These are phyloP conservation scores for Penicillium sp. DNA, from an alignment of 2,329 filamentous ascomycete genomes.

Conservation along the genomic window DNA sequence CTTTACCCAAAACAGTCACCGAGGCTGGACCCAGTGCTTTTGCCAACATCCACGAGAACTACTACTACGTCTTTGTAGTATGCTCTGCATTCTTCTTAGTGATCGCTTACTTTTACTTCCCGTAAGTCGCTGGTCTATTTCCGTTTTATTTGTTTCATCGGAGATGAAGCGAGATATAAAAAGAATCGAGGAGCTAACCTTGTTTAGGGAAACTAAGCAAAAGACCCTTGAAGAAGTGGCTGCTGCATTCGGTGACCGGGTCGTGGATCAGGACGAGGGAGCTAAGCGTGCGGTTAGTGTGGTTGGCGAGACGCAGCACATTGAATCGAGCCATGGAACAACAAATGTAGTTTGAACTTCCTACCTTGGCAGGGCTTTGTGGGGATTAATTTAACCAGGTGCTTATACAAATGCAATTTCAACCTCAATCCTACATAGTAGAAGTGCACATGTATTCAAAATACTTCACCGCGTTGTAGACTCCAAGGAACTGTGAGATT, in stretches of 20 bases:
- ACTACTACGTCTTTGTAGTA: constrained; percentile 60
- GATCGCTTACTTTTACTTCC: constrained; percentile 57
- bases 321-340: constrained; percentile 12
- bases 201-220: constrained; percentile 48
- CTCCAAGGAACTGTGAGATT: no score
- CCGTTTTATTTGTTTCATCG: background rate
- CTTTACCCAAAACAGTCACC: constrained; percentile 39
- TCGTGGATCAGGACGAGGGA: constrained; percentile 36
- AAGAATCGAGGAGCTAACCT: constrained; percentile 1
- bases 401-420: background rate
- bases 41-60: constrained; percentile 58
- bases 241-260: constrained; percentile 50
- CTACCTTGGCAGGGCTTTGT: no score
- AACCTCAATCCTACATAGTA: background rate
- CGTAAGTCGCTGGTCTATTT: constrained; percentile 35
- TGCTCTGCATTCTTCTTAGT: constrained; percentile 54
- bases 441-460: background rate
- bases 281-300: constrained; percentile 28
- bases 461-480: background rate
- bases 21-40: constrained; percentile 58
- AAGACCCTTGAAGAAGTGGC: constrained; percentile 53
- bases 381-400: background rate
- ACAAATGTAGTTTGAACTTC: background rate
- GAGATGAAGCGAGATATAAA: background rate
- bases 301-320: constrained; percentile 25